These are phyloP conservation scores for Colletotrichum lentis DNA, from an alignment of 2,329 filamentous ascomycete species.

Conservation along the genomic window DNA sequence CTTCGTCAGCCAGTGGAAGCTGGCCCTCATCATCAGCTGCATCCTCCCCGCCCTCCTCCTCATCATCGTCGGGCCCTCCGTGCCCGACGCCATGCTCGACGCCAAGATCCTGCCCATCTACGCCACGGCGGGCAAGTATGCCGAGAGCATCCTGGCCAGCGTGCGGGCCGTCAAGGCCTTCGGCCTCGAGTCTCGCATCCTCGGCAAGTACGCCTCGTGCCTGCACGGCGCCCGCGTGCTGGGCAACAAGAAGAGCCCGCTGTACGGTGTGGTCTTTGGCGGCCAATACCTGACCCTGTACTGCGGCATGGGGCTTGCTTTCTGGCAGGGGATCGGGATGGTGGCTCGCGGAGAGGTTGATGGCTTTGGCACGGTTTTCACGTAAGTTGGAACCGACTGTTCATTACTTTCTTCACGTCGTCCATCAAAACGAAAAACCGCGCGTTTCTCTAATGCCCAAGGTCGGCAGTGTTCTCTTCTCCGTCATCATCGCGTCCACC, in stretches of 20 bases:
- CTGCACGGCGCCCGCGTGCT: constrained; percentile 40
- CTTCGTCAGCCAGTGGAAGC: constrained; percentile 50
- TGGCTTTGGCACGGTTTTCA: constrained; percentile 36
- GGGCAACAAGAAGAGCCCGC: constrained; percentile 45
- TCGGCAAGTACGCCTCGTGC: constrained; percentile 31
- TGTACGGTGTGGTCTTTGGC: constrained; percentile 46
- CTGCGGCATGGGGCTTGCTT: constrained; percentile 38
- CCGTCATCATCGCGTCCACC: constrained; percentile 41
- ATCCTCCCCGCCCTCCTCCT: constrained; percentile 46
- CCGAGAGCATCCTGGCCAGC: constrained; percentile 41
- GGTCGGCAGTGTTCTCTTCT: constrained; percentile 41
- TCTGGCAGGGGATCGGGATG: constrained; percentile 48
- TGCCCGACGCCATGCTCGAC: constrained; percentile 41
- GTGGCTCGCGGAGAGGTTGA: constrained; percentile 43
- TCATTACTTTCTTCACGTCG: too few relatives aligned
- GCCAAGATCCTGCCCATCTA: constrained; percentile 42
- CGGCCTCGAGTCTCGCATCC: constrained; percentile 29
- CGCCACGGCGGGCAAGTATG: constrained; percentile 42
- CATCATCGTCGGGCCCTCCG: constrained; percentile 39
- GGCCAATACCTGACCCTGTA: constrained; percentile 52
- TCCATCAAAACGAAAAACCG: constrained; percentile 20
- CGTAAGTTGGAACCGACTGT: constrained; percentile 24
- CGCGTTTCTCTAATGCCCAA: constrained; percentile 46
- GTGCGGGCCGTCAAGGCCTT: constrained; percentile 38
- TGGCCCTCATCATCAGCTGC: constrained; percentile 53